Percentiles rank a stretch among this genome's conserved stretches.
These are phyloP conservation scores for Theobroma cacao DNA, from an alignment of 345 rosid genomes.

Conservation along the genomic window DNA sequence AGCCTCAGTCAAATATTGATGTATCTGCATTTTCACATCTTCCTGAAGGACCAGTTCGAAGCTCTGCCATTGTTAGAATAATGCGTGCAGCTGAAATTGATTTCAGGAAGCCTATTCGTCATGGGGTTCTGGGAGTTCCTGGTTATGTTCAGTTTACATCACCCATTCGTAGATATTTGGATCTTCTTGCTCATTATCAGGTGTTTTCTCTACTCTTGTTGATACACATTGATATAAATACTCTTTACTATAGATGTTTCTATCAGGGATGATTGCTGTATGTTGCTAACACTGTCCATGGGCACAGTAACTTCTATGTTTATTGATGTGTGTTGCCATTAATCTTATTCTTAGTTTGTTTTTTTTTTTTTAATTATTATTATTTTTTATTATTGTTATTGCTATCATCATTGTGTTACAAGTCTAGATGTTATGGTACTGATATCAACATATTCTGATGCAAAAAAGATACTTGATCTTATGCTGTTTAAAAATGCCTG, in stretches of 20 bases:
- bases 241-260: background rate
- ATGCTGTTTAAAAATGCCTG: background rate
- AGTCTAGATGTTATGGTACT: background rate
- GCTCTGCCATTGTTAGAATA: conserved; percentile 63
- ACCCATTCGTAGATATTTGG: conserved; percentile 95
- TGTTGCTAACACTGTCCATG: background rate
- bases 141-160: conserved; percentile 98
- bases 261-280: background rate
- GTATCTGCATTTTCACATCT: conserved; percentile 77
- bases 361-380: background rate
- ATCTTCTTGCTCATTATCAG: conserved; percentile 98
- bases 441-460: background rate
- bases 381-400: background rate
- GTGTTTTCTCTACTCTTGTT: conserved; percentile 31
- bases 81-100: conserved; percentile 94
- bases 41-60: conserved; percentile 94
- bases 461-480: background rate
- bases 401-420: background rate
- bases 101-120: conserved; percentile 81
- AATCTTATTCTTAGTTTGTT: background rate
- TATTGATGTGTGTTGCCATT: background rate
- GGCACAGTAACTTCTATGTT: background rate
- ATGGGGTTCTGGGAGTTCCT: conserved; percentile 86
- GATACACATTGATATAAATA: background rate
- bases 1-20: conserved; percentile 88